Conservation (phyloP, 192 early-diverging fungal species). For the Spinellus fusiger region DNA sequence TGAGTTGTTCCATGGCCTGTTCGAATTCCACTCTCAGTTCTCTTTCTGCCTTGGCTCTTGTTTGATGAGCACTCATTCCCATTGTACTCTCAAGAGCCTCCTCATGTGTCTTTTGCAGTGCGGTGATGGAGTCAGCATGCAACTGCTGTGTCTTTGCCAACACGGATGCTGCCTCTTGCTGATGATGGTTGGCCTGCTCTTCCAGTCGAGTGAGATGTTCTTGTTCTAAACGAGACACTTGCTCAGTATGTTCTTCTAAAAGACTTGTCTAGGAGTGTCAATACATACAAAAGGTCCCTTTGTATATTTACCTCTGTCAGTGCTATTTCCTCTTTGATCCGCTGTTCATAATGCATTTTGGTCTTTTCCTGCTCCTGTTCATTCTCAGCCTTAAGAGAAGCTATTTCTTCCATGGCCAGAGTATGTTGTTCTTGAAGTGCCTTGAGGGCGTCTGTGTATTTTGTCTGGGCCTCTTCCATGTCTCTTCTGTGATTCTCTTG, state of each 20-base stretch:
- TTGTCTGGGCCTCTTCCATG: not conserved
- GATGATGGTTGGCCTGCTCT: not conserved
- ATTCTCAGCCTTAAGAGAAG: not conserved
- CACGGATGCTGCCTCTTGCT: not conserved
- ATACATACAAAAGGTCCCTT: not conserved
- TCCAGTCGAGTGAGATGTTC: not conserved
- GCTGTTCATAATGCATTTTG: not conserved
- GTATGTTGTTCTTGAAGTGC: not conserved
- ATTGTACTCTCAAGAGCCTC: conserved; percentile 7
- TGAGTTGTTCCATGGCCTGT: conserved; percentile 12
- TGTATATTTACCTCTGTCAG: not conserved
- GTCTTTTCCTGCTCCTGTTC: not conserved
- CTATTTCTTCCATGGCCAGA: not conserved
- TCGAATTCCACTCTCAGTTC: conserved; percentile 22
- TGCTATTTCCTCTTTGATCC: not conserved
- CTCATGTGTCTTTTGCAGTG: not conserved
- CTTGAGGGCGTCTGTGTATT: conserved; percentile 1
- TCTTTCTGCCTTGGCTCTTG: conserved; percentile 14
- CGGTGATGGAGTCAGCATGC: not conserved
- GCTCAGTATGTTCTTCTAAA: conserved; percentile 1
- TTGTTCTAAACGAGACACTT: conserved; percentile 1
- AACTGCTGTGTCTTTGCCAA: not conserved
- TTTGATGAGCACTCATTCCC: not conserved
- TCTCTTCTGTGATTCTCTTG: conserved; percentile 7
- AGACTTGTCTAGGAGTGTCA: not conserved